phyloP scores from a whole-genome alignment of 192 early-diverging fungal species.

The Coemansia sp. region DNA sequence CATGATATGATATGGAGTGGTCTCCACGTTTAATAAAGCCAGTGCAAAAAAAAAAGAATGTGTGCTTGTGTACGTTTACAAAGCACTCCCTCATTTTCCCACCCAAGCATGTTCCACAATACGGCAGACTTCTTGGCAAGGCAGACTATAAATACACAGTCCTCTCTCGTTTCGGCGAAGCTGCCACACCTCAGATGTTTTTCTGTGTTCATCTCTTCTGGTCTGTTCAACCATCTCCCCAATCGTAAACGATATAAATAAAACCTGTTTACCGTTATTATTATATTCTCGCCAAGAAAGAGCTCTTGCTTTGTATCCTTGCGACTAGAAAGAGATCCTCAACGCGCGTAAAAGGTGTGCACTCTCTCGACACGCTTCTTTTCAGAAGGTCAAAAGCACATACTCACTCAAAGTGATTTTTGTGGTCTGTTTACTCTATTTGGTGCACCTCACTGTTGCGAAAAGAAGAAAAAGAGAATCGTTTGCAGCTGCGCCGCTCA shows the following conservation, averaged over 20 bases:
- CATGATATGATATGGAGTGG: background rate
- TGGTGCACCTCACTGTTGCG: background rate
- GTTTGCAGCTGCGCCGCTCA: conserved; percentile 6
- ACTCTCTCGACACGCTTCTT: too few species aligned
- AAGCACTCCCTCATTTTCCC: background rate
- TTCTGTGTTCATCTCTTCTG: background rate
- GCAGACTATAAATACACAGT: background rate
- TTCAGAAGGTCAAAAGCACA: too few species aligned
- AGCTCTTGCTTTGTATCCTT: background rate
- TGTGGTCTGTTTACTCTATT: background rate
- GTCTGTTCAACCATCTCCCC: background rate
- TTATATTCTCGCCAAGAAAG: background rate
- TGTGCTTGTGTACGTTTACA: background rate
- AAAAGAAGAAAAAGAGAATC: background rate
- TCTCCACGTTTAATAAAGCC: background rate
- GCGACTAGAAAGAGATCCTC: background rate
- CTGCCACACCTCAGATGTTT: too few species aligned
- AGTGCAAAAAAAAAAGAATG: background rate
- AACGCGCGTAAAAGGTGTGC: too few species aligned
- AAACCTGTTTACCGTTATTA: background rate
- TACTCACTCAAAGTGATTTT: background rate
- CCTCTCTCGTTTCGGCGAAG: too few species aligned
- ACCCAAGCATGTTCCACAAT: background rate
- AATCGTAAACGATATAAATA: too few species aligned
- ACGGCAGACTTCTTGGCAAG: background rate